Conservation (phyloP, 2,329 filamentous ascomycete genomes). For the Paraphoma chrysanthemicola region DNA sequence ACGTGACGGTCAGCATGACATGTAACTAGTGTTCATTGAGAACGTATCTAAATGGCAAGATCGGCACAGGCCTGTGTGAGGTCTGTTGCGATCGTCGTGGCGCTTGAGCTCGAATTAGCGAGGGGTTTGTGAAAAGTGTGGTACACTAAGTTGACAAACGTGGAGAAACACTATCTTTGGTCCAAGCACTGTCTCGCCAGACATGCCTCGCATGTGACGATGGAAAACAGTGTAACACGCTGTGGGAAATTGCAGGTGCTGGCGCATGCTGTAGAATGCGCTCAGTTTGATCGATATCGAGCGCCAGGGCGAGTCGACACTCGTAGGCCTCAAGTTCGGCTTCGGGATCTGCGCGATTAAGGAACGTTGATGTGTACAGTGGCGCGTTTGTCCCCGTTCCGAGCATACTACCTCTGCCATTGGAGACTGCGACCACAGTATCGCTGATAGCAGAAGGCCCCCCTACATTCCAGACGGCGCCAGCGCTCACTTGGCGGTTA, state of each 20-base stretch:
- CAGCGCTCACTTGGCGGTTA: slow-evolving; percentile 64
- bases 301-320: slow-evolving; percentile 76
- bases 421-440: slow-evolving; percentile 59
- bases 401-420: slow-evolving; percentile 70
- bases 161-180: slow-evolving; percentile 33
- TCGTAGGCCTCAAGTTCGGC: slow-evolving; percentile 74
- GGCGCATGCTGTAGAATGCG: slow-evolving; percentile 63
- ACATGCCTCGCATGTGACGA: slow-evolving; percentile 24
- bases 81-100: slow-evolving; percentile 33
- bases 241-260: slow-evolving; percentile 6
- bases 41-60: slow-evolving; percentile 77
- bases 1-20: slow-evolving; percentile 40
- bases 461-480: slow-evolving; percentile 79
- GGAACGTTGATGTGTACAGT: slow-evolving; percentile 64
- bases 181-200: slow-evolving; percentile 54
- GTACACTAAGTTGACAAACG: slow-evolving; percentile 38
- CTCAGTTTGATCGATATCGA: slow-evolving; percentile 76
- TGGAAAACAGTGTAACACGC: slow-evolving; percentile 5
- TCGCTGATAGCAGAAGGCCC: slow-evolving; percentile 66
- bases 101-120: slow-evolving; percentile 18
- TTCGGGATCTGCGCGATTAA: slow-evolving; percentile 57
- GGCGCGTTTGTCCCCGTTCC: slow-evolving; percentile 77
- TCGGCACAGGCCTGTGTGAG: slow-evolving; percentile 61
- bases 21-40: not conserved
- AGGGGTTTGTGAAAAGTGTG: slow-evolving; percentile 16